Conservation (phyloP, 768 basidiomycete genomes). For the Mycena olivaceomarginata region DNA sequence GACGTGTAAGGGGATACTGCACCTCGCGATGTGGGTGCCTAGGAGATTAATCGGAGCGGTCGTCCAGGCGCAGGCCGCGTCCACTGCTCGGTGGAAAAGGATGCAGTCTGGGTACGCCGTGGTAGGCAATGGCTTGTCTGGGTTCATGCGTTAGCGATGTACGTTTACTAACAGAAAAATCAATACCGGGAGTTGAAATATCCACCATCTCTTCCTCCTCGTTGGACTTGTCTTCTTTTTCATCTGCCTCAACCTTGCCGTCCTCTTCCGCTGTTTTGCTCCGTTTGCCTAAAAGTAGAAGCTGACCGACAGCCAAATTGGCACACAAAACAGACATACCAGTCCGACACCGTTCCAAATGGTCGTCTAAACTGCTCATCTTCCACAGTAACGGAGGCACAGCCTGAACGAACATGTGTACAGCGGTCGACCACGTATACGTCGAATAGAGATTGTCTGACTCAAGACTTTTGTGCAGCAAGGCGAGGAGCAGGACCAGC, state of each 20-base stretch:
- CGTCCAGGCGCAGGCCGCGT: not conserved
- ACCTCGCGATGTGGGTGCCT: not conserved
- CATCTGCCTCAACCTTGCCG: not conserved
- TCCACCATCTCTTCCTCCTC: not conserved
- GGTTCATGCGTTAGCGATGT: not conserved
- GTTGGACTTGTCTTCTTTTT: not conserved
- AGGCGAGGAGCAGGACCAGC: too few species aligned
- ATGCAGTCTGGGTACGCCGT: not conserved
- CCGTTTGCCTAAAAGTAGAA: too few species aligned
- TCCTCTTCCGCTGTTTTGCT: too few species aligned
- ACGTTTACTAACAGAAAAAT: not conserved
- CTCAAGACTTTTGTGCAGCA: too few species aligned
- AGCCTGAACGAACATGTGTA: too few species aligned
- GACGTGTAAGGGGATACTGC: not conserved
- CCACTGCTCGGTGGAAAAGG: not conserved
- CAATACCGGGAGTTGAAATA: not conserved
- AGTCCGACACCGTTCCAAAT: too few species aligned
- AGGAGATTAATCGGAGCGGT: not conserved
- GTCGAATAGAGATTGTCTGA: too few species aligned
- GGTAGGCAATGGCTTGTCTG: not conserved
- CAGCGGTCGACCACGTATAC: too few species aligned
- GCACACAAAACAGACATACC: too few species aligned
- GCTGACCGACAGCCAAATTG: too few species aligned
- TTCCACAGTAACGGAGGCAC: too few species aligned
- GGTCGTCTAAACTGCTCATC: too few species aligned